phyloP scores from a whole-genome alignment of 2,329 filamentous ascomycete species.

The Didymellaceae sp. region DNA sequence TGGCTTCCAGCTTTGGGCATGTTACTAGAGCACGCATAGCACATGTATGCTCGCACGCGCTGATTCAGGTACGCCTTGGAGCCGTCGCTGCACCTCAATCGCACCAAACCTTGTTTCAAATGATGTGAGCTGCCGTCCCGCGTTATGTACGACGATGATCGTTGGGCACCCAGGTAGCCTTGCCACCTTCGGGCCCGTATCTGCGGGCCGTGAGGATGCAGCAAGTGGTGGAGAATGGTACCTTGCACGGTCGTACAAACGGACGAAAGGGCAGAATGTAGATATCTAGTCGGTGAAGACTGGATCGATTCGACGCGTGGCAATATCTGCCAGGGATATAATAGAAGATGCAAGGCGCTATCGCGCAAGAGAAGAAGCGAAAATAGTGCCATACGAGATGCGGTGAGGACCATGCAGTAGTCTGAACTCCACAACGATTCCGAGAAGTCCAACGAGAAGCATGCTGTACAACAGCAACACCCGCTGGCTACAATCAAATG shows the following conservation, averaged over 20 bases:
- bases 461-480: not conserved
- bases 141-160: not conserved
- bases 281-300: not conserved
- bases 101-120: not conserved
- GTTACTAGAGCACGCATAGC: too few species aligned
- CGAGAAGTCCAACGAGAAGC: not conserved
- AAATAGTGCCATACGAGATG: not conserved
- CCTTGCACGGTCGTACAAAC: not conserved
- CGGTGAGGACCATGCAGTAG: not conserved
- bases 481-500: not conserved
- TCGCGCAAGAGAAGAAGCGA: not conserved
- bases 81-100: not conserved
- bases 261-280: not conserved
- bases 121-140: not conserved
- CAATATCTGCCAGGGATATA: slow-evolving; percentile 4
- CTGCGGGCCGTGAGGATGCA: not conserved
- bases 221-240: not conserved
- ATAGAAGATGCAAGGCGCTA: slow-evolving; percentile 13
- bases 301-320: not conserved
- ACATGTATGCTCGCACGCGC: not conserved
- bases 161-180: not conserved
- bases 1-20: too few species aligned
- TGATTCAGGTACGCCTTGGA: not conserved
- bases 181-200: not conserved
- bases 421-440: not conserved